phyloP scores from a whole-genome alignment of 2,329 filamentous ascomycete genomes.

The Fusarium circinatum region DNA sequence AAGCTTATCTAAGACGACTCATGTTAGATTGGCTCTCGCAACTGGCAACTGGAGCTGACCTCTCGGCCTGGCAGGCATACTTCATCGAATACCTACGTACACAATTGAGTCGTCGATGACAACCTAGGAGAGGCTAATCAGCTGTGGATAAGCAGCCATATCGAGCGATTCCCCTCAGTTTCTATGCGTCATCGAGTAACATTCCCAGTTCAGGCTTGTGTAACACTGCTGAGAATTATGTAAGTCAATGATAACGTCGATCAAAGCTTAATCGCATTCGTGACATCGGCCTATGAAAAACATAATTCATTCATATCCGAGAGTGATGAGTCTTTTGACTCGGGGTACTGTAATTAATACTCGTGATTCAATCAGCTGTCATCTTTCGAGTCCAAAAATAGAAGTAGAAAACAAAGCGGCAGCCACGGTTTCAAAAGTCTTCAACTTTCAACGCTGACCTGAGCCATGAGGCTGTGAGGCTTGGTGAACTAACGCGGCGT shows the following conservation, averaged over 20 bases:
- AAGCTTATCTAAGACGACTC: not conserved
- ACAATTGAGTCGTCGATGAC: not conserved
- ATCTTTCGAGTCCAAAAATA: not conserved
- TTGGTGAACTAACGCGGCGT: not conserved
- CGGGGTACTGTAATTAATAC: no score
- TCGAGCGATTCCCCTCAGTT: not conserved
- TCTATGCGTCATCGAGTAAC: not conserved
- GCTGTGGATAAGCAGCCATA: not conserved
- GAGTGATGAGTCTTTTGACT: not conserved
- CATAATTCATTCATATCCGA: not conserved
- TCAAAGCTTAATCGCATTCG: not conserved
- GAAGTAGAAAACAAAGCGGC: not conserved
- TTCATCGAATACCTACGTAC: not conserved
- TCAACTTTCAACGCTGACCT: not conserved
- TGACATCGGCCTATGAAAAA: not conserved
- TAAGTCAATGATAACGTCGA: not conserved
- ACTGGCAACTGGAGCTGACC: not conserved
- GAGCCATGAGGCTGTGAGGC: not conserved
- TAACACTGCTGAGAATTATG: not conserved
- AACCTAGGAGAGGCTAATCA: not conserved
- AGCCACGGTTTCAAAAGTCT: not conserved
- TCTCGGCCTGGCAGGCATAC: not conserved
- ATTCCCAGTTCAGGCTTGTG: not conserved
- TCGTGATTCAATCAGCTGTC: not conserved
- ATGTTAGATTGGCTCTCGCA: not conserved